These are phyloP conservation scores for Combretum micranthum DNA, from an alignment of 345 rosid genomes.

Conservation along the genomic window DNA sequence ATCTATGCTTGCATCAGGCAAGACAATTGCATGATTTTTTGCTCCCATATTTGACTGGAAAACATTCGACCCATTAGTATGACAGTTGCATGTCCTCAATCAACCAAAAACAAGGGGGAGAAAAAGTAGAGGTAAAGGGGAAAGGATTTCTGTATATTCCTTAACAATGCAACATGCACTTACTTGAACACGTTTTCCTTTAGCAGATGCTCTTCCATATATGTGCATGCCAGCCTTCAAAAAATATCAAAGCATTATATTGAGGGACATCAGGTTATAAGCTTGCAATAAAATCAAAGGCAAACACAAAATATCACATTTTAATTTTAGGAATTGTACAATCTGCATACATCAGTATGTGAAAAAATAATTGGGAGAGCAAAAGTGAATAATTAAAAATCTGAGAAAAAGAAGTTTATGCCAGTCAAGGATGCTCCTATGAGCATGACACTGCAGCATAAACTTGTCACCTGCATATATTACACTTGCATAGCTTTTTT, in stretches of 20 bases:
- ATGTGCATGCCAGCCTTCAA: slow-evolving; percentile 97
- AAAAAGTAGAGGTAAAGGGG: background rate
- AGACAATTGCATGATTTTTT: slow-evolving; percentile 82
- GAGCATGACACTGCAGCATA: too few species aligned
- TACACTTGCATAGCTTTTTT: too few species aligned
- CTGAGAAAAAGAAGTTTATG: too few species aligned
- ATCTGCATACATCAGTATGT: too few species aligned
- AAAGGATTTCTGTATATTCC: background rate
- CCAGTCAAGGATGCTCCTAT: too few species aligned
- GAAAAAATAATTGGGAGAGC: too few species aligned
- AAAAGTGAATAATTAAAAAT: too few species aligned
- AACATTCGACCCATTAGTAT: slow-evolving; percentile 14
- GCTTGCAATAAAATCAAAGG: background rate
- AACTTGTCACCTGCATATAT: too few species aligned
- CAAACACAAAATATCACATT: too few species aligned
- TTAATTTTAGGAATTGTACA: too few species aligned
- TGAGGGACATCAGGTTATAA: background rate
- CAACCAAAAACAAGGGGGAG: too few species aligned
- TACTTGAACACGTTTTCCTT: slow-evolving; percentile 96
- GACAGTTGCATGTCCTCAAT: background rate
- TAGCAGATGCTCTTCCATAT: slow-evolving; percentile 81
- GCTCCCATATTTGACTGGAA: slow-evolving; percentile 98
- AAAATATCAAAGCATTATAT: slow-evolving; percentile 6
- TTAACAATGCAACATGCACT: slow-evolving; percentile 8
- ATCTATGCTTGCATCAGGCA: slow-evolving; percentile 77